Percentiles rank a stretch among this genome's conserved stretches.
phyloP scores from a whole-genome alignment of 2,329 filamentous ascomycete genomes.

The Sphaerulina populicola region DNA sequence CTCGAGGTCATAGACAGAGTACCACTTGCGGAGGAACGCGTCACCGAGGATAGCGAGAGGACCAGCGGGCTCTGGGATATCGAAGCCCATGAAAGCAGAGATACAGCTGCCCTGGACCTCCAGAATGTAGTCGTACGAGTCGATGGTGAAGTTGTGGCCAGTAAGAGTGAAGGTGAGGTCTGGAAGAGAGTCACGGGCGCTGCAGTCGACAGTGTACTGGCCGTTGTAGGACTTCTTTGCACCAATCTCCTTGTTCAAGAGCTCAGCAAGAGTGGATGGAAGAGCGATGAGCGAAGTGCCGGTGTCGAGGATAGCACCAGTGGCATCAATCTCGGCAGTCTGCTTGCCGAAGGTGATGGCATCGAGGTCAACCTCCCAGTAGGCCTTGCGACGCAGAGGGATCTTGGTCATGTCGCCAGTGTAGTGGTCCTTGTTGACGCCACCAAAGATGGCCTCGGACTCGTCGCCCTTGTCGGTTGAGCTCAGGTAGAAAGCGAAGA shows the following conservation, averaged over 20 bases:
- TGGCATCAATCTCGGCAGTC: conserved; percentile 82
- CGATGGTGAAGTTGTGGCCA: conserved; percentile 88
- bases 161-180: conserved; percentile 85
- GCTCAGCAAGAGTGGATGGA: conserved; percentile 81
- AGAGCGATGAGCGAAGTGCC: conserved; percentile 96
- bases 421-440: conserved; percentile 72
- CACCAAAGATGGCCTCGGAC: conserved; percentile 86
- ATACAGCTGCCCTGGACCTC: conserved; percentile 94
- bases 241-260: conserved; percentile 93
- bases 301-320: conserved; percentile 94
- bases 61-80: conserved; percentile 68
- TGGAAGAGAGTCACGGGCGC: conserved; percentile 71
- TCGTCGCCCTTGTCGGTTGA: conserved; percentile 61
- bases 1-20: conserved; percentile 93
- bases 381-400: conserved; percentile 93
- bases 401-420: conserved; percentile 85
- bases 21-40: conserved; percentile 71
- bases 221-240: conserved; percentile 97
- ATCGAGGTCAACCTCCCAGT: conserved; percentile 98
- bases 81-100: conserved; percentile 96
- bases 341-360: conserved; percentile 81
- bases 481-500: conserved; percentile 95
- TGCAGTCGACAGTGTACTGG: conserved; percentile 90
- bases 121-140: conserved; percentile 85
- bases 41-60: conserved; percentile 93